Base-by-base conservation (phyloP, 2,329 filamentous ascomycete species). In the Arthrinium puccinioides region DNA sequence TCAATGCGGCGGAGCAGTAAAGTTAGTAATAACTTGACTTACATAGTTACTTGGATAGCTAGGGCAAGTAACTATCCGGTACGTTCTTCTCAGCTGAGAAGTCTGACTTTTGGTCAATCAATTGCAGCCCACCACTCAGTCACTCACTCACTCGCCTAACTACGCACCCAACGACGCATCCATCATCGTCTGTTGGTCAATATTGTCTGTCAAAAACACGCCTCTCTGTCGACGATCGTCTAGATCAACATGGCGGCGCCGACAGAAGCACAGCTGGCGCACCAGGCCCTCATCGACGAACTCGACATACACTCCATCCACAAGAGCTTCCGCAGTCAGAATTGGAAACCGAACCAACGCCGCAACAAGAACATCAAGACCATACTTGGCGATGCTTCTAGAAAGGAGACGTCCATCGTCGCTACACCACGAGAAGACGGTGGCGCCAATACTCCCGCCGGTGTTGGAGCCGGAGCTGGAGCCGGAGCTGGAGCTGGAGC, bases 281-380 rank as follows among this genome's bases (percentile, higher is more conserved):
- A 97, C 57, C 84, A 87, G 59, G 75, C 79, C 49, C 82, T 97
- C 43, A 81, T 98, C 50, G 87, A 96, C 63, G 70, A 85, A 59
- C 85, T 97, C 55, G 92, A 98, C 69, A 87, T 96, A 54, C 83
- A 92, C 60, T 77, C 80, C 42, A 78, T 86, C 56, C 80, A 80
- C 52, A 94, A 94, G 66, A 84, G 80, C 54, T 98, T 96, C 71
- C 89, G 90, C 61, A 95, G 88, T 57, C 71, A 84, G 3, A 68
- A 79, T 59, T 98, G 92, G 92, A 88, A 86, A 56, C 87, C 92
- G 13, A 87, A 90, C 48, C 84, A 89, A 62, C 88, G 92, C 36
- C 87, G 92, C 62, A 98, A 98, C 76, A 98, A 98, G 71, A 97
- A 95, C 62, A 82, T 97, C 63, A 97, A 97, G 64, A 87, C 94